Conservation (phyloP, 208 protist species). For the Jaenimonas drosophilae region DNA sequence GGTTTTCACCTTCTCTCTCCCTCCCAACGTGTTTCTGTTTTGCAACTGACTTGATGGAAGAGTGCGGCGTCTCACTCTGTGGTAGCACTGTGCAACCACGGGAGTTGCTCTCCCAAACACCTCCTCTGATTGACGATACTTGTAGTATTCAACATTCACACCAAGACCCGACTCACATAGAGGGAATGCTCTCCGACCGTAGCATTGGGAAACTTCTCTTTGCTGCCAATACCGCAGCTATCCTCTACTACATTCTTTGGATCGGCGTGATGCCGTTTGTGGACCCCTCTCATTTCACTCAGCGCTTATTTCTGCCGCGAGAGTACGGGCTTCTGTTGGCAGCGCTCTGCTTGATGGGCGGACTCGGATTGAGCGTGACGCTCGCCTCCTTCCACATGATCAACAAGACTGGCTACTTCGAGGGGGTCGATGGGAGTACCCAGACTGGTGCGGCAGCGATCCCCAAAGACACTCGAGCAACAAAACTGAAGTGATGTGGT, state of each 20-base stretch:
- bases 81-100: too few relatives aligned
- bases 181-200: constrained; percentile 54
- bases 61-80: too few relatives aligned
- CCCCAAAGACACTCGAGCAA: too few relatives aligned
- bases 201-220: constrained; percentile 52
- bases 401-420: constrained; percentile 21
- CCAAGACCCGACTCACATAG: neutral
- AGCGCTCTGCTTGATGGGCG: constrained; percentile 29
- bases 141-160: neutral
- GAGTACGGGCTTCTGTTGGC: constrained; percentile 71
- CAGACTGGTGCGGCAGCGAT: neutral
- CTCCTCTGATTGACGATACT: too few relatives aligned
- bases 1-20: too few relatives aligned
- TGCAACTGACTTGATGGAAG: too few relatives aligned
- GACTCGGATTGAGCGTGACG: constrained; percentile 22
- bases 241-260: constrained; percentile 74
- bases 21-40: too few relatives aligned
- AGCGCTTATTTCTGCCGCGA: constrained; percentile 52
- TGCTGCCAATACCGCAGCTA: constrained; percentile 28
- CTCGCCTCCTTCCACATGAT: constrained; percentile 59
- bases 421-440: neutral
- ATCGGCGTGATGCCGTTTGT: constrained; percentile 78
- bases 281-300: constrained; percentile 69
- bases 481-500: too few relatives aligned
- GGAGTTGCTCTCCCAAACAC: too few relatives aligned